phyloP scores from a whole-genome alignment of 75 land plant species.

The Picea sitchensis region DNA sequence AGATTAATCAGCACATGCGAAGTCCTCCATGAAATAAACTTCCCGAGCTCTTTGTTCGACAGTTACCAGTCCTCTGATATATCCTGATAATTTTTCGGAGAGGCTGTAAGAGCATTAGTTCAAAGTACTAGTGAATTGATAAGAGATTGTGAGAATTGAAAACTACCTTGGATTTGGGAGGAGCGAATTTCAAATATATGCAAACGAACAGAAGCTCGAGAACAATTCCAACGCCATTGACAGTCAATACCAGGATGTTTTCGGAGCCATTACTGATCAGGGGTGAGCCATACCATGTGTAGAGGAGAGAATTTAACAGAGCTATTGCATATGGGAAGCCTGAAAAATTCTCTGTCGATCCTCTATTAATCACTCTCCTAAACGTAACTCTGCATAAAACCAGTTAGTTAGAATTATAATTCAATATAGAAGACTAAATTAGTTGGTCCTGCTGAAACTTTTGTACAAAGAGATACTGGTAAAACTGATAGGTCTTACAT shows the following conservation, averaged over 20 bases:
- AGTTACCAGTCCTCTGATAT: not conserved
- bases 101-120: not conserved
- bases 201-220: not conserved
- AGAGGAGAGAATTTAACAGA: not conserved
- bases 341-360: too few relatives aligned
- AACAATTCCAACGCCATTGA: not conserved
- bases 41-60: not conserved
- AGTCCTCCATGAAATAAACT: not conserved
- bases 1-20: not conserved
- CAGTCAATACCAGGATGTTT: not conserved
- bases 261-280: not conserved
- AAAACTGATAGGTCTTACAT: too few relatives aligned
- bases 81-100: not conserved
- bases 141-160: not conserved
- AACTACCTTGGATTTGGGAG: not conserved
- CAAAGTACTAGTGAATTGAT: not conserved
- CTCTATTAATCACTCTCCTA: too few relatives aligned
- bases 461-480: too few relatives aligned
- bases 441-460: too few relatives aligned
- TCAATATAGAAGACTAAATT: too few relatives aligned
- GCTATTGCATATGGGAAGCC: not conserved
- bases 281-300: slow-evolving; percentile 1
- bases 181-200: slow-evolving; percentile 1
- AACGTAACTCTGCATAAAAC: too few relatives aligned
- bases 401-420: too few relatives aligned